Evolutionary conservation across 2,329 filamentous ascomycete genomes (phyloP).

Genomic region (Fusarium nanum): DNA sequence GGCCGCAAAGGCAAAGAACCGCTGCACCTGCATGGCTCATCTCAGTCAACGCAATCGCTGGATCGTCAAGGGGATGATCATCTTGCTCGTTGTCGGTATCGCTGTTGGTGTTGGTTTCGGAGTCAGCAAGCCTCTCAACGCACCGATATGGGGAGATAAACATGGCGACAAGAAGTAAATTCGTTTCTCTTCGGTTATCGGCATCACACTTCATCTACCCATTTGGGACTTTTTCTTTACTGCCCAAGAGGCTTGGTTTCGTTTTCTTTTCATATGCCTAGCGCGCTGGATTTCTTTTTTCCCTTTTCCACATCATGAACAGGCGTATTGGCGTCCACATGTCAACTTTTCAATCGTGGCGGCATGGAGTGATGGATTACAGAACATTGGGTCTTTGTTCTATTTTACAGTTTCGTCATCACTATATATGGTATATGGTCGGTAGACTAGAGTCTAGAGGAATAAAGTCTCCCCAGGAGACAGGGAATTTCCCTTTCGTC

Average conservation of each 20-base stretch:
- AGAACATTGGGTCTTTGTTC: constrained; percentile 31
- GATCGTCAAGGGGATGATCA: constrained; percentile 57
- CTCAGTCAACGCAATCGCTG: constrained; percentile 68
- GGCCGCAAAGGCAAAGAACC: constrained; percentile 63
- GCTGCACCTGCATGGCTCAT: constrained; percentile 64
- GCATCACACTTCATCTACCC: constrained; percentile 24
- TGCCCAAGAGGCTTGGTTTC: constrained; percentile 17
- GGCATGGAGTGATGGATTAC: constrained; percentile 44
- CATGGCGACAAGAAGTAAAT: constrained; percentile 40
- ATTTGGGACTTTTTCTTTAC: constrained; percentile 15
- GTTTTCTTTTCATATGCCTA: constrained; percentile 32
- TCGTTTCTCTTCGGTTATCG: constrained; percentile 14
- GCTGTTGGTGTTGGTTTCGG: constrained; percentile 69
- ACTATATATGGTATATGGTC: constrained; percentile 9
- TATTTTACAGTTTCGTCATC: constrained; percentile 21
- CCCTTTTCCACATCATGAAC: constrained; percentile 43
- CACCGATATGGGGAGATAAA: constrained; percentile 65
- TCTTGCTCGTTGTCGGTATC: constrained; percentile 63
- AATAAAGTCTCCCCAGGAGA: constrained; percentile 21
- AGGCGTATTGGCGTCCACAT: constrained; percentile 47
- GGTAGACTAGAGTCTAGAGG: constrained; percentile 35
- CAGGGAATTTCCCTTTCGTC: not conserved
- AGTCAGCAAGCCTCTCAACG: constrained; percentile 69
- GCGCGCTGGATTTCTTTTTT: constrained; percentile 40
- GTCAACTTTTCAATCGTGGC: constrained; percentile 22